Conservation (phyloP, 2,329 filamentous ascomycete genomes). For the Ceratocystis lukuohia region DNA sequence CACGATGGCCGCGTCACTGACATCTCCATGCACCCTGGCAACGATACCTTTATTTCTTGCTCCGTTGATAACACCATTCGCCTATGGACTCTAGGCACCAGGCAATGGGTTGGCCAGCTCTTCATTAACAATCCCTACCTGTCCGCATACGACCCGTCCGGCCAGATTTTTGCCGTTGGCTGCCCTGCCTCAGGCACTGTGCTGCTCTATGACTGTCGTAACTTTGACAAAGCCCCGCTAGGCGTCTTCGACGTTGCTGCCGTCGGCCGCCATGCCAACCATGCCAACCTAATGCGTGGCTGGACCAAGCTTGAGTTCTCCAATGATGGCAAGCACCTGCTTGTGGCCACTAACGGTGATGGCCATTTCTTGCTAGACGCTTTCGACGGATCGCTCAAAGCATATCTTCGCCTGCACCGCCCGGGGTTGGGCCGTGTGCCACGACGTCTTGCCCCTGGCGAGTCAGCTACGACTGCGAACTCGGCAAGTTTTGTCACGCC, state of each 20-base stretch:
- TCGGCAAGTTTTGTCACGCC: conserved; percentile 26
- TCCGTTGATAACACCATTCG: conserved; percentile 82
- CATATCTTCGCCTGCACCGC: conserved; percentile 51
- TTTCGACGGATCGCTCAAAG: conserved; percentile 68
- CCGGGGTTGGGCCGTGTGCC: conserved; percentile 40
- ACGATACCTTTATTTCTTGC: conserved; percentile 85
- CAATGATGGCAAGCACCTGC: conserved; percentile 80
- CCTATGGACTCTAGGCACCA: conserved; percentile 76
- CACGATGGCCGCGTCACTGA: conserved; percentile 76
- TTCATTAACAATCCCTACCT: conserved; percentile 71
- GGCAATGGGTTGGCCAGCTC: conserved; percentile 66
- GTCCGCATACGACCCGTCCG: conserved; percentile 81
- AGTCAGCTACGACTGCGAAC: conserved; percentile 27
- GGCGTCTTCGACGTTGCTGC: conserved; percentile 67
- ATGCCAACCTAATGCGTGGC: conserved; percentile 47
- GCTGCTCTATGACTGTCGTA: conserved; percentile 82
- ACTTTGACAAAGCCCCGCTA: conserved; percentile 87
- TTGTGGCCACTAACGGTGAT: conserved; percentile 69
- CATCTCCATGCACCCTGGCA: conserved; percentile 69
- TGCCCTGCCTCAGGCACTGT: conserved; percentile 67
- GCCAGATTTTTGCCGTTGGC: conserved; percentile 78
- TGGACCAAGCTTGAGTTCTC: conserved; percentile 94
- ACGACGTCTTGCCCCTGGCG: conserved; percentile 40
- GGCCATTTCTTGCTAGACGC: conserved; percentile 91
- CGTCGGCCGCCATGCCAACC: conserved; percentile 34